phyloP scores from a whole-genome alignment of 768 basidiomycete genomes.

The Ramaria sp. region DNA sequence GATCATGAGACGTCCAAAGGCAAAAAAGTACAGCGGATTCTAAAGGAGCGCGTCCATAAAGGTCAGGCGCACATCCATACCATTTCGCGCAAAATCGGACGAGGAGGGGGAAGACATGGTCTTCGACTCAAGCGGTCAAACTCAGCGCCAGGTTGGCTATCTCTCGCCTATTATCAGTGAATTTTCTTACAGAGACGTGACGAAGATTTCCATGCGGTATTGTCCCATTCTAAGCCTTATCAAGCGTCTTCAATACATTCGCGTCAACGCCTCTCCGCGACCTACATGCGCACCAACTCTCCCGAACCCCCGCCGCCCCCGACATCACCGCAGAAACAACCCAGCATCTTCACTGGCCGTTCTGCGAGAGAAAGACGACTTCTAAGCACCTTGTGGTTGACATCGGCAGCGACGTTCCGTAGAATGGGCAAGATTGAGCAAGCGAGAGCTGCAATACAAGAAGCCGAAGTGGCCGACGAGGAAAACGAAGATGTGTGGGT shows the following conservation, averaged over 20 bases:
- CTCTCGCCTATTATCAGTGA: neutral
- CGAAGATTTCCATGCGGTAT: constrained; percentile 53
- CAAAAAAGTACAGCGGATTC: constrained; percentile 67
- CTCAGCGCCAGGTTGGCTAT: constrained; percentile 56
- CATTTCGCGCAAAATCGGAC: constrained; percentile 67
- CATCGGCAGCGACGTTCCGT: constrained; percentile 90
- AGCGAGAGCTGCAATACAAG: constrained; percentile 82
- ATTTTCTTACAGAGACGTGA: neutral
- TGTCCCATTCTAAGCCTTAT: constrained; percentile 46
- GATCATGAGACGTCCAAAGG: constrained; percentile 24
- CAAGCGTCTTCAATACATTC: constrained; percentile 83
- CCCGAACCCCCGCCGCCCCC: constrained; percentile 22
- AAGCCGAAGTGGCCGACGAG: constrained; percentile 85
- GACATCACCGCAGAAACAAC: constrained; percentile 30
- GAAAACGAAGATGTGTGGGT: constrained; percentile 89
- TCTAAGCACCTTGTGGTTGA: constrained; percentile 83
- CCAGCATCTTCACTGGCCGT: constrained; percentile 14
- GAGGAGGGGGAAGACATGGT: constrained; percentile 50
- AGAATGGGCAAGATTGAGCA: constrained; percentile 85
- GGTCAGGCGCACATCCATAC: constrained; percentile 63
- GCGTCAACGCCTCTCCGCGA: constrained; percentile 35
- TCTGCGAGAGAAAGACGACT: constrained; percentile 51
- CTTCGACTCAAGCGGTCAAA: constrained; percentile 41
- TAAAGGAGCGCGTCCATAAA: constrained; percentile 66
- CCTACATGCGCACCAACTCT: constrained; percentile 4